phyloP scores from a whole-genome alignment of 2,329 filamentous ascomycete species.

The Ilyonectria destructans region DNA sequence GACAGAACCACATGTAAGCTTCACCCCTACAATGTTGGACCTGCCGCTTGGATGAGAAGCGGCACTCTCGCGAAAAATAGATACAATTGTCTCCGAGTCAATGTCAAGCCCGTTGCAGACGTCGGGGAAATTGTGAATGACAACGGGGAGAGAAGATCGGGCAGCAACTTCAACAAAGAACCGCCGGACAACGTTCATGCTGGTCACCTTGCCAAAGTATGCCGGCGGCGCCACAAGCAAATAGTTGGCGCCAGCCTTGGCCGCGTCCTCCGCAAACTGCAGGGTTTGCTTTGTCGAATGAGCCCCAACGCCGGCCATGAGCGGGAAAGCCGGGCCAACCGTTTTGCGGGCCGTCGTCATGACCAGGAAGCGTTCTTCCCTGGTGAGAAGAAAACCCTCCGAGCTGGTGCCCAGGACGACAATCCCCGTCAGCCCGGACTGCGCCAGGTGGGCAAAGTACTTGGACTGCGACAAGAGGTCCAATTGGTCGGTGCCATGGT shows the following conservation, averaged over 20 bases:
- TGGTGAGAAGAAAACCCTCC: conserved; percentile 71
- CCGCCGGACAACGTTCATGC: conserved; percentile 68
- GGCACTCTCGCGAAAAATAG: conserved; percentile 45
- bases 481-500: conserved; percentile 64
- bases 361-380: conserved; percentile 72
- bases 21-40: conserved; percentile 78
- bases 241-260: conserved; percentile 74
- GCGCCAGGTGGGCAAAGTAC: conserved; percentile 68
- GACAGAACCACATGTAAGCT: conserved; percentile 81
- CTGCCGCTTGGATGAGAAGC: conserved; percentile 38
- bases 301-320: conserved; percentile 80
- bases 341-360: conserved; percentile 77
- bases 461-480: conserved; percentile 64
- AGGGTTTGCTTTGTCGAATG: conserved; percentile 77
- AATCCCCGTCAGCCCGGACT: conserved; percentile 66
- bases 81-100: conserved; percentile 73
- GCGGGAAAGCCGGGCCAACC: conserved; percentile 88
- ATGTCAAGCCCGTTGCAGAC: conserved; percentile 80
- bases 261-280: conserved; percentile 72
- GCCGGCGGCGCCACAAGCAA: conserved; percentile 74
- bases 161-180: conserved; percentile 74
- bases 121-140: conserved; percentile 80
- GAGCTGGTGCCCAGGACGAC: conserved; percentile 71
- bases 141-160: conserved; percentile 69
- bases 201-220: conserved; percentile 77